Conservation (phyloP, 1,284 basidiomycete species). For the Exobasidium rhododendri region DNA sequence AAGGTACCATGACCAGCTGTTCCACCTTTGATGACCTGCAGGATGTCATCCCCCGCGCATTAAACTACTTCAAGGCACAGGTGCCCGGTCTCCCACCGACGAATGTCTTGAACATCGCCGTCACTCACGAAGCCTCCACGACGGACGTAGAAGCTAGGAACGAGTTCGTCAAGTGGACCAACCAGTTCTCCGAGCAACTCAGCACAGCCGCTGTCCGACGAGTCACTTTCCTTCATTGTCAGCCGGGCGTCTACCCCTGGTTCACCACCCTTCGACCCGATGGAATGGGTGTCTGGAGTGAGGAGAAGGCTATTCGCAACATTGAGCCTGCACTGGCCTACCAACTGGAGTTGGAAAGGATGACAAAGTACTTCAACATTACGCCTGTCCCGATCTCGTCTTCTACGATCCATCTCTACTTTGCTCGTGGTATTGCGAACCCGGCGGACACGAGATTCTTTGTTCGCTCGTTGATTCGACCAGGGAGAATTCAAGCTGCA, state of each 20-base stretch:
- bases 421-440: constrained; percentile 90
- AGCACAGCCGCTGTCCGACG: constrained; percentile 78
- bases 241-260: constrained; percentile 84
- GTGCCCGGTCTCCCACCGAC: constrained; percentile 26
- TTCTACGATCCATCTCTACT: constrained; percentile 76
- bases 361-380: constrained; percentile 89
- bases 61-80: constrained; percentile 35
- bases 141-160: constrained; percentile 75
- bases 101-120: constrained; percentile 73
- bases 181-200: constrained; percentile 67
- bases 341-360: constrained; percentile 92
- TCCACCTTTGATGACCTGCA: constrained; percentile 36
- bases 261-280: constrained; percentile 83
- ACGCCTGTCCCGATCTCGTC: constrained; percentile 70
- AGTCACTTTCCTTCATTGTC: constrained; percentile 86
- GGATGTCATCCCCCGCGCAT: constrained; percentile 39
- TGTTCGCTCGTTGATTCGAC: constrained; percentile 90
- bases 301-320: constrained; percentile 95
- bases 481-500: constrained; percentile 78
- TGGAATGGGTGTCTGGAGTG: constrained; percentile 71
- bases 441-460: constrained; percentile 96
- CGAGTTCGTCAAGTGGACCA: constrained; percentile 71
- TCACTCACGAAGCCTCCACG: constrained; percentile 66
- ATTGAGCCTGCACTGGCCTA: constrained; percentile 97
- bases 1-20: constrained; percentile 53